These are phyloP conservation scores for Pyrenopolyporus hunteri DNA, from an alignment of 495 filamentous ascomycete species.

Conservation along the genomic window DNA sequence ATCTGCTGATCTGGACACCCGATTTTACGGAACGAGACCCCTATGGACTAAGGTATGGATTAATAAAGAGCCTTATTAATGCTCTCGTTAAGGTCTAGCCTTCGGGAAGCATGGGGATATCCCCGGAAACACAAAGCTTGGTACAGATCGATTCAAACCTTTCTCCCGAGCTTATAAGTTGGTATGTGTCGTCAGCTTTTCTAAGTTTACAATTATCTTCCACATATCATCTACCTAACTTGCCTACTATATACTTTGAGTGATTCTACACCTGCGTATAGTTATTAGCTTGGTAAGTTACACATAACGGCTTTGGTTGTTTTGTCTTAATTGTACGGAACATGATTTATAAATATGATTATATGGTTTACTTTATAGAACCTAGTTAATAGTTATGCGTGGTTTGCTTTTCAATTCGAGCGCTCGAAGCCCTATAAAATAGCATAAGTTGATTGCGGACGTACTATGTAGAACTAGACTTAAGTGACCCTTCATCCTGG, in stretches of 20 bases:
- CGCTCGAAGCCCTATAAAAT: neutral
- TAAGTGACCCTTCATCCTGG: too few species aligned
- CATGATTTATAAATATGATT: neutral
- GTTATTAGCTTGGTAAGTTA: too few species aligned
- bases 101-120: conserved; percentile 24
- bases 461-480: too few species aligned
- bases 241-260: too few species aligned
- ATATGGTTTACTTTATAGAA: neutral
- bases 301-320: too few species aligned
- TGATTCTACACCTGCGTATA: too few species aligned
- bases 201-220: too few species aligned
- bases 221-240: too few species aligned
- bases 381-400: neutral
- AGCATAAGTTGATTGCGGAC: conserved; percentile 6
- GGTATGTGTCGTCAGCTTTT: too few species aligned
- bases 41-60: conserved; percentile 8
- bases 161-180: too few species aligned
- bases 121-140: conserved; percentile 5
- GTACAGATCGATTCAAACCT: conserved; percentile 23
- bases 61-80: conserved; percentile 13
- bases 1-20: conserved; percentile 35
- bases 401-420: neutral
- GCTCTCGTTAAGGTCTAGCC: conserved; percentile 24
- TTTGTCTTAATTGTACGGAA: too few species aligned
- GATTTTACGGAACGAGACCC: conserved; percentile 22